Percentiles rank a stretch among this genome's conserved stretches.
phyloP scores from a whole-genome alignment of 108 stramenopile species.

The Nitzschia sp. region DNA sequence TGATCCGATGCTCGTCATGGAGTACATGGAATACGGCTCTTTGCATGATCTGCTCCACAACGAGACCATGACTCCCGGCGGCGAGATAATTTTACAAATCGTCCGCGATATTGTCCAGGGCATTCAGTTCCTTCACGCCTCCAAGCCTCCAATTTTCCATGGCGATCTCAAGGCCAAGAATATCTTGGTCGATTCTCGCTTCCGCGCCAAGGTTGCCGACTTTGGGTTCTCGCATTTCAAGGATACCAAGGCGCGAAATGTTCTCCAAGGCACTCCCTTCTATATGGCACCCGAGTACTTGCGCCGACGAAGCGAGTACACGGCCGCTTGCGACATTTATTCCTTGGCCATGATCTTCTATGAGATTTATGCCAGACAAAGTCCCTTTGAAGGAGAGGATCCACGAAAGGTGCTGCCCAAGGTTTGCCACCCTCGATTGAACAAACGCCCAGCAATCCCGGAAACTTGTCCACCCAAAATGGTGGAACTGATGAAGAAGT shows the following conservation, averaged over 20 bases:
- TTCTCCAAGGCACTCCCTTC: constrained; percentile 50
- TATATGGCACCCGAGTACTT: constrained; percentile 95
- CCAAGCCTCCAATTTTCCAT: constrained; percentile 53
- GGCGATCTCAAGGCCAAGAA: constrained; percentile 58
- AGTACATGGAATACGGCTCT: constrained; percentile 61
- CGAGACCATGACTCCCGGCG: constrained; percentile 50
- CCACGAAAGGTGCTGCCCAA: constrained; percentile 17
- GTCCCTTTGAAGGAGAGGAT: constrained; percentile 53
- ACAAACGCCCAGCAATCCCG: constrained; percentile 33
- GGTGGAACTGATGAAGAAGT: constrained; percentile 23
- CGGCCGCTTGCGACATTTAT: constrained; percentile 54
- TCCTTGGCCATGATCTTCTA: constrained; percentile 60
- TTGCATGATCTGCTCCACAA: constrained; percentile 64
- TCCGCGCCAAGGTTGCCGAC: constrained; percentile 56
- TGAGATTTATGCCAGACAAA: constrained; percentile 53
- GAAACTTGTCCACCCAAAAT: constrained; percentile 10
- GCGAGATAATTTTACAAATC: constrained; percentile 55
- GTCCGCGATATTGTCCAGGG: constrained; percentile 56
- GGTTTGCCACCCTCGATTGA: constrained; percentile 24
- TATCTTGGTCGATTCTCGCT: constrained; percentile 46
- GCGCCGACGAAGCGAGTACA: constrained; percentile 45
- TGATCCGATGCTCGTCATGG: constrained; percentile 65
- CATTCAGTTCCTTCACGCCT: constrained; percentile 52
- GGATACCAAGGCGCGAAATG: constrained; percentile 40
- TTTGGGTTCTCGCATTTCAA: constrained; percentile 79